A percentile compares a stretch with the other conserved stretches of the same genome.
Evolutionary conservation across 2,329 filamentous ascomycete species (phyloP).

Genomic region (Stemphylium vesicarium): DNA sequence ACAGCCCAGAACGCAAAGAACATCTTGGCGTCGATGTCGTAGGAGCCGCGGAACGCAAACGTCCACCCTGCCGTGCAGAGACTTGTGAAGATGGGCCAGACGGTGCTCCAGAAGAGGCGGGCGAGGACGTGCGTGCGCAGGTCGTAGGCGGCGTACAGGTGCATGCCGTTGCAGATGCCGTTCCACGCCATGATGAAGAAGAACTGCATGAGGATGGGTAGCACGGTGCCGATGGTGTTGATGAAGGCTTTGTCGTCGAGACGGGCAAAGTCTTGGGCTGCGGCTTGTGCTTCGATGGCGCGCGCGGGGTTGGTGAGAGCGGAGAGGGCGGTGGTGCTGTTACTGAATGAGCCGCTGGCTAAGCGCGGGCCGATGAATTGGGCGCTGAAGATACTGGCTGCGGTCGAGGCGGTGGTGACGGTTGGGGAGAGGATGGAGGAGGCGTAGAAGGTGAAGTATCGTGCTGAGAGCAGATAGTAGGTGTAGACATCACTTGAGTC

Average conservation of each 20-base stretch:
- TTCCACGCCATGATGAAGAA: constrained; percentile 56
- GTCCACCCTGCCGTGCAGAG: constrained; percentile 19
- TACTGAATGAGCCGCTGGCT: background rate
- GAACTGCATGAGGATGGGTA: constrained; percentile 56
- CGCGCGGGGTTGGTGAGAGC: background rate
- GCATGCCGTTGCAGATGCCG: constrained; percentile 40
- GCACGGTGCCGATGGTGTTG: constrained; percentile 40
- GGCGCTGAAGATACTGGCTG: constrained; percentile 14
- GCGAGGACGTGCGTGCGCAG: constrained; percentile 17
- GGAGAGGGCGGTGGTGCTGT: background rate
- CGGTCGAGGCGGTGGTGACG: constrained; percentile 12
- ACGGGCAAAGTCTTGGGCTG: too few species aligned
- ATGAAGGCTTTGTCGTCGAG: too few species aligned
- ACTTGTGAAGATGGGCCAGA: constrained; percentile 17
- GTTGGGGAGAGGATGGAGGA: constrained; percentile 12
- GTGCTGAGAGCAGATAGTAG: constrained; percentile 7
- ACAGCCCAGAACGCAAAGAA: constrained; percentile 22
- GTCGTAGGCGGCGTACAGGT: constrained; percentile 18
- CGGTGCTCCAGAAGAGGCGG: constrained; percentile 14
- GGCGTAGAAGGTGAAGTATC: constrained; percentile 7
- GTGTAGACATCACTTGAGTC: constrained; percentile 14
- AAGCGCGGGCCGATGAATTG: constrained; percentile 19
- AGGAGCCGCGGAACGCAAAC: constrained; percentile 13
- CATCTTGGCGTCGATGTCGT: constrained; percentile 16
- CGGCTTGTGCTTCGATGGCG: too few species aligned